Conservation (phyloP, 2,329 filamentous ascomycete genomes). For the Cadophora sp. region DNA sequence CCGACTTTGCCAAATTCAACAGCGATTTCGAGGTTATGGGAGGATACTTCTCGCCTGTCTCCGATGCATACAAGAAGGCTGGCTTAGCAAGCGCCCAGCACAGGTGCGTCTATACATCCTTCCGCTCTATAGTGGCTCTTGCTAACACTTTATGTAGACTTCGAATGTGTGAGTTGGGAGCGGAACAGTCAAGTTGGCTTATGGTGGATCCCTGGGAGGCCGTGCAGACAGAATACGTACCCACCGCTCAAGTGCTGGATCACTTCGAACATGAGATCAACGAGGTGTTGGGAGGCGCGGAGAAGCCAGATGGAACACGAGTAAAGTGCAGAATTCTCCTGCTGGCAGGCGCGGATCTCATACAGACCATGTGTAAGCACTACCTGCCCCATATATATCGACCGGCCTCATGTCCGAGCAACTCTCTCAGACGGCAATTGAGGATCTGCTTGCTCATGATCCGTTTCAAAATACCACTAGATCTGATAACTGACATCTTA, state of each 20-base stretch:
- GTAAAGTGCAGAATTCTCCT: constrained; percentile 75
- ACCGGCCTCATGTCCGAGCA: constrained; percentile 49
- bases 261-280: constrained; percentile 95
- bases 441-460: not conserved
- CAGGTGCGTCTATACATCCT: constrained; percentile 51
- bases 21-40: constrained; percentile 85
- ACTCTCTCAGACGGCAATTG: constrained; percentile 51
- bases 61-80: constrained; percentile 74
- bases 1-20: constrained; percentile 67
- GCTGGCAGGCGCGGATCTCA: constrained; percentile 79
- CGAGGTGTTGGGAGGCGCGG: constrained; percentile 74
- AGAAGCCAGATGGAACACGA: constrained; percentile 69
- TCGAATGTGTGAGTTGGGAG: constrained; percentile 86
- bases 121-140: not conserved
- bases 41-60: constrained; percentile 77
- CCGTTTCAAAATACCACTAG: not conserved
- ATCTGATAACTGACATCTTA: not conserved
- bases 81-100: constrained; percentile 77
- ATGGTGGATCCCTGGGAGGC: constrained; percentile 90
- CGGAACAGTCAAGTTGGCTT: constrained; percentile 78
- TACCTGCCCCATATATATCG: constrained; percentile 39
- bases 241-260: constrained; percentile 87
- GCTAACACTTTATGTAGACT: constrained; percentile 54
- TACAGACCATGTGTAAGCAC: constrained; percentile 69
- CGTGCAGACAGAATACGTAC: constrained; percentile 82